Evolutionary conservation across 2,329 filamentous ascomycete genomes (phyloP), one percentile per base, ranked within the genome.

Genomic region (Malbranchea zuffiana): DNA sequence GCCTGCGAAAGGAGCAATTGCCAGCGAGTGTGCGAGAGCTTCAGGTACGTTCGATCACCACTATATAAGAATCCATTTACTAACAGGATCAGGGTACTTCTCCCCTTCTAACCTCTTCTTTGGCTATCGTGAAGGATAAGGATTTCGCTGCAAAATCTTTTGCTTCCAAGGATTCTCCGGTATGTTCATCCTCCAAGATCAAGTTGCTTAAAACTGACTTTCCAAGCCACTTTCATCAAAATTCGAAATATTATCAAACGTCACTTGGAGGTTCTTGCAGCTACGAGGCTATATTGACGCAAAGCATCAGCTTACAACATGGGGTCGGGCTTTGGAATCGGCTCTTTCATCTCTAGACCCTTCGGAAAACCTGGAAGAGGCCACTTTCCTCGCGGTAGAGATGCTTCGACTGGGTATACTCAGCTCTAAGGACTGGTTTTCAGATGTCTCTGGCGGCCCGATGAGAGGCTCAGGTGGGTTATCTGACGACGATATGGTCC

Each of bases 261-360:
- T 80, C 5, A 71, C 88, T 41, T 95, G 85, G 81, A 76, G 86
- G 38, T 90, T 95, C 60, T 69, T 98, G 15, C 84, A 94, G 53
- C 69, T 96, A 32, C 77, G 87, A 41, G 86, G 80, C 16, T 98
- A 95, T 51, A 70, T 93, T 31, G 75, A 90, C 48, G 68, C 74
- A 32, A 71, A 74, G 41, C 88, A 96, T 59, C 74, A 78, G 42
- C 69, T 95, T 43, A 94, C 87, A 6, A 62, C 67, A 6, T 94
- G 86, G 85, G 90, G 88, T 11, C 76, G 78, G 49, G 83, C 83
- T 13, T 67, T 96, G 25, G 76, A 78, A 19, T 73, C 74, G 19
- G 78, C 82, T 3, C 63, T 93, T 17, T 66, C 77, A 39, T 64
- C 70, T 6, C 61, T 87, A 15, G 64, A 75, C 45, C 71, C 74